These are phyloP conservation scores for Neurospora sp. DNA, from an alignment of 495 filamentous ascomycete species.

Conservation along the genomic window DNA sequence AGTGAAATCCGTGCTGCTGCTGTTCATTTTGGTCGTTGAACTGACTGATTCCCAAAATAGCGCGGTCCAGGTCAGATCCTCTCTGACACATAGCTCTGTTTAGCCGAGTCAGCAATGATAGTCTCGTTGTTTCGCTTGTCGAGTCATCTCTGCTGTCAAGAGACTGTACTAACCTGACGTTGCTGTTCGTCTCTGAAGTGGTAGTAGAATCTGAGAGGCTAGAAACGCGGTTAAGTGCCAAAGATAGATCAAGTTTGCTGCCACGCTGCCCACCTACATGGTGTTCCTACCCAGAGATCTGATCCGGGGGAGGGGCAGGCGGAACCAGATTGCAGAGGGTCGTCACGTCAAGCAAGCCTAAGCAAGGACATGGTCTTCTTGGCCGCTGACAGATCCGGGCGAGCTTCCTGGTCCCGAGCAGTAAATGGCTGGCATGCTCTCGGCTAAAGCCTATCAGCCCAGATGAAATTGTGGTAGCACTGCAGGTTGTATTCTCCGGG, in stretches of 20 bases:
- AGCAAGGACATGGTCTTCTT: not conserved
- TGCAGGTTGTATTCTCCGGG: not conserved
- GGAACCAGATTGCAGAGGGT: not conserved
- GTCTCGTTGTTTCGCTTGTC: not conserved
- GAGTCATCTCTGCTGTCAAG: not conserved
- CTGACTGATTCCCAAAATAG: not conserved
- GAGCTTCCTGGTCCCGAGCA: not conserved
- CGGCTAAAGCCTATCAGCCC: not conserved
- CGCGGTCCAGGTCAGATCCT: not conserved
- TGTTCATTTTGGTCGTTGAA: not conserved
- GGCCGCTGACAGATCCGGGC: not conserved
- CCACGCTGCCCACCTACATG: not conserved
- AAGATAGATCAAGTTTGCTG: not conserved
- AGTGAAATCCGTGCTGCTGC: conserved; percentile 8
- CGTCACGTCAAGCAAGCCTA: not conserved
- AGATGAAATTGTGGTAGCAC: not conserved
- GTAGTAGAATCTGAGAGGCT: not conserved
- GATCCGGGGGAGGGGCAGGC: not conserved
- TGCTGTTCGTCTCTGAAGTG: not conserved
- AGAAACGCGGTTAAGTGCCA: not conserved
- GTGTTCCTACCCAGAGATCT: not conserved
- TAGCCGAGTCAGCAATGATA: not conserved
- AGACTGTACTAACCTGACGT: not conserved
- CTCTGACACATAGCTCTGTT: not conserved
- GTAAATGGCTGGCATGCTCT: not conserved